Percentiles rank a stretch among this genome's conserved stretches.
These are phyloP conservation scores for Mycena polygramma DNA, from an alignment of 768 basidiomycete species.

Conservation along the genomic window DNA sequence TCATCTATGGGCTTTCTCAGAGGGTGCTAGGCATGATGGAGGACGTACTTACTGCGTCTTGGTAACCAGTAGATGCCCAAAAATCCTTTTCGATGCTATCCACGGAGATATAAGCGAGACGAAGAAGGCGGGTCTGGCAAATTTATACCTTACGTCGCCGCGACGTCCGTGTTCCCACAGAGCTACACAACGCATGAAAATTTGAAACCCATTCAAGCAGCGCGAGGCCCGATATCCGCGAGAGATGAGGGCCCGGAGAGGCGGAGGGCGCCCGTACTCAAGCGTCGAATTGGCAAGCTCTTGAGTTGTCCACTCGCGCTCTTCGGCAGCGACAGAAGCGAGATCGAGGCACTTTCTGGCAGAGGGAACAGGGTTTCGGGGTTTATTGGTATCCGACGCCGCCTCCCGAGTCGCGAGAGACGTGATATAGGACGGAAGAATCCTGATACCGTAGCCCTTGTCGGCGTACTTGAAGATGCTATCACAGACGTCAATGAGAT, in stretches of 20 bases:
- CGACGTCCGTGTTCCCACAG: conserved; percentile 20
- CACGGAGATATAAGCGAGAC: background rate
- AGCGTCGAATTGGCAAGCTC: background rate
- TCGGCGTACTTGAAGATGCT: conserved; percentile 32
- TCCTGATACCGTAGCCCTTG: conserved; percentile 29
- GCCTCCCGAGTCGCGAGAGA: background rate
- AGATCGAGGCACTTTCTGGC: background rate
- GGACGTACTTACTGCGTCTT: conserved; percentile 1
- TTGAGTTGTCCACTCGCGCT: background rate
- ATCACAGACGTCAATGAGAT: background rate
- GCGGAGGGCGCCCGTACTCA: too few relatives aligned
- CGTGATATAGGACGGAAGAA: conserved; percentile 22
- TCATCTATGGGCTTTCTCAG: conserved; percentile 1
- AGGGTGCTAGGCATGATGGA: too few relatives aligned
- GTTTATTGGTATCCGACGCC: background rate
- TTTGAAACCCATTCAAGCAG: background rate
- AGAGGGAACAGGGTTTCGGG: background rate
- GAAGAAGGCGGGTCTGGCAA: background rate
- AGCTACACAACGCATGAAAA: conserved; percentile 3
- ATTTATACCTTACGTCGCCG: background rate
- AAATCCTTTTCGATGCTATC: background rate
- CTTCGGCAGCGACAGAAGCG: background rate
- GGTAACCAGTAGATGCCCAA: conserved; percentile 16
- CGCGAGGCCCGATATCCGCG: background rate
- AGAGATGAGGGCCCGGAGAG: background rate